Evolutionary conservation across 2,329 filamentous ascomycete species (phyloP).

Genomic region (Ramularia collo-cygni): DNA sequence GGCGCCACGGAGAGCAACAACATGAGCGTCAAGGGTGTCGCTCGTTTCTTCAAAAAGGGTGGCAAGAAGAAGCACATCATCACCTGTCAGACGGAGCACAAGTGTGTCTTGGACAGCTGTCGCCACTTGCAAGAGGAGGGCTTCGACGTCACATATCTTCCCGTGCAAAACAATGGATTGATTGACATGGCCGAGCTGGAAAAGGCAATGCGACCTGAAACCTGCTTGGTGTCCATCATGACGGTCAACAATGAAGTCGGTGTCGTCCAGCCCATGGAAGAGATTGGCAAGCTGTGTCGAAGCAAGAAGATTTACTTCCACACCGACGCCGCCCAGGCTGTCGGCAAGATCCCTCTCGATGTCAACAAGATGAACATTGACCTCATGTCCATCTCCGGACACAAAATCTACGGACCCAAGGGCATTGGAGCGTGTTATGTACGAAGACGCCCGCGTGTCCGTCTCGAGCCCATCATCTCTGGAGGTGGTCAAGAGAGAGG

Average conservation of each 20-base stretch:
- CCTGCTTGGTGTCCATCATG: constrained; percentile 92
- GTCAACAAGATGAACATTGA: constrained; percentile 98
- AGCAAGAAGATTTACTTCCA: constrained; percentile 96
- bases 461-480: constrained; percentile 90
- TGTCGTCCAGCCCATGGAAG: constrained; percentile 90
- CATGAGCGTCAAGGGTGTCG: constrained; percentile 98
- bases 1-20: constrained; percentile 98
- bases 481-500: constrained; percentile 96
- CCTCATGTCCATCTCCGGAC: constrained; percentile 95
- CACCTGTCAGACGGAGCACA: constrained; percentile 96
- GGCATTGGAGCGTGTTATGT: constrained; percentile 96
- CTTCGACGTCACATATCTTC: constrained; percentile 93
- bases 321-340: constrained; percentile 90
- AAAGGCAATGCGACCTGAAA: constrained; percentile 84
- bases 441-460: constrained; percentile 82
- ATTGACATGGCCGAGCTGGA: constrained; percentile 78
- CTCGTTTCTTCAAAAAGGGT: constrained; percentile 83
- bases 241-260: constrained; percentile 99
- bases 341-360: constrained; percentile 95
- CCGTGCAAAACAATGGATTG: constrained; percentile 80
- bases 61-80: constrained; percentile 99
- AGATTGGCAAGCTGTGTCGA: constrained; percentile 89
- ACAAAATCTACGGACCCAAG: constrained; percentile 98
- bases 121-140: constrained; percentile 95
- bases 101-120: constrained; percentile 96